Evolutionary conservation across 1,284 basidiomycete species (phyloP), one percentile per base, ranked within the genome.

Genomic region (Porodaedalea pini): DNA sequence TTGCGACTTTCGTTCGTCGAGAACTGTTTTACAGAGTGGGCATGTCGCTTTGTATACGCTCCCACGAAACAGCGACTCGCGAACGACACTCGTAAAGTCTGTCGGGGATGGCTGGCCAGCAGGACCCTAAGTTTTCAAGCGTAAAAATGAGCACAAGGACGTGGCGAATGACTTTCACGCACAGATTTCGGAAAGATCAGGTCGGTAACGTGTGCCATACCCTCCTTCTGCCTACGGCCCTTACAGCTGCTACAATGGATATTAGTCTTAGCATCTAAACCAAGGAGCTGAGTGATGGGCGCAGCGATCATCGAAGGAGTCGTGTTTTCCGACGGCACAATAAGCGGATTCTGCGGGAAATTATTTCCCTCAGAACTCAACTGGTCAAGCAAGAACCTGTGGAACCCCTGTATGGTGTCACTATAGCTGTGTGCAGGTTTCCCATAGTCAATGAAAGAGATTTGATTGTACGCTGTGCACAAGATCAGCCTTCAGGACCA

Each of bases 371-470:
- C 90, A 2, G 78, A 76, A 58, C 79, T 81, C 61, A 94, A 76
- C 61, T 85, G 83, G 61, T 96, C 94, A 40, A 98, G 74, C 29
- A 98, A 78, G 76, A 98, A 98, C 25, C 95, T 86, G 70, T 98
- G 94, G 75, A 98, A 95, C 21, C 85, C 85, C 72, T 98, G 97
- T 31, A 98, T 97, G 71, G 94, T 88, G 54, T 90, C 86, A 1
- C 86, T 85, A 66, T 97, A 95, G 62, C 89, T 85, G 25, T 88
- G 78, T 61, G 85, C 81, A 8, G 78, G 75, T 43, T 86, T 81
- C 10, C 92, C 92, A 63, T 89, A 90, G 68, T 99, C 96, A 64
- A 98, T 84, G 32, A 98, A 78, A 34, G 95, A 94, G 25, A 98
- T 84, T 7, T 91, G 87, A 59, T 89, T 87, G 15, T 89, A 86